Evolutionary conservation across 352 stramenopile species (phyloP).

Genomic region (Phytophthora multivora): DNA sequence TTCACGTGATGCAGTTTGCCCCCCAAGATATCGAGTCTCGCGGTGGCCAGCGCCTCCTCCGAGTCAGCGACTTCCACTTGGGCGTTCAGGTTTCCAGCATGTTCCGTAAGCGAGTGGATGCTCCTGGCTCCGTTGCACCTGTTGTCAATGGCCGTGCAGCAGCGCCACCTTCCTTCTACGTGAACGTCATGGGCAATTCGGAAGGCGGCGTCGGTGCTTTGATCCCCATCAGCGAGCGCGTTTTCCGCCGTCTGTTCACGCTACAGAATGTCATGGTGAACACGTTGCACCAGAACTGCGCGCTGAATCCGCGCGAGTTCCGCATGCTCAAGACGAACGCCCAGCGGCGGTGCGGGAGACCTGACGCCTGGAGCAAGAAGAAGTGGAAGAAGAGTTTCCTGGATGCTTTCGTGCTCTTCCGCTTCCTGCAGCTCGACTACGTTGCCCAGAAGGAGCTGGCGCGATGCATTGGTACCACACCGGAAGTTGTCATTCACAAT

Average conservation of each 20-base stretch:
- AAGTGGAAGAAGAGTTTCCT: constrained; percentile 92
- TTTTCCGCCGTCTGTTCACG: constrained; percentile 88
- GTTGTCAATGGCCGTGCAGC: constrained; percentile 21
- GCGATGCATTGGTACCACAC: constrained; percentile 87
- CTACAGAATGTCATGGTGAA: constrained; percentile 92
- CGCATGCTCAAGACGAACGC: constrained; percentile 76
- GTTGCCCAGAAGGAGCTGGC: constrained; percentile 89
- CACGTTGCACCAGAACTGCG: constrained; percentile 84
- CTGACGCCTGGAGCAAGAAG: constrained; percentile 86
- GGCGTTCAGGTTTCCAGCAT: constrained; percentile 79
- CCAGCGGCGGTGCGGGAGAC: constrained; percentile 57
- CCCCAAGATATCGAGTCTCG: constrained; percentile 86
- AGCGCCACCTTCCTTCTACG: constrained; percentile 43
- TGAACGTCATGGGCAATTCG: constrained; percentile 81
- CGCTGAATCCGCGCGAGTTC: constrained; percentile 87
- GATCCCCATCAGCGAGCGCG: constrained; percentile 76
- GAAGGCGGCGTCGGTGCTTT: constrained; percentile 80
- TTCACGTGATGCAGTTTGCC: constrained; percentile 89
- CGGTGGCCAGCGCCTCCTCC: constrained; percentile 79
- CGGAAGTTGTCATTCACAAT: constrained; percentile 89
- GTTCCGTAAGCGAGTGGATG: constrained; percentile 73
- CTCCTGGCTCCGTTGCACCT: constrained; percentile 3
- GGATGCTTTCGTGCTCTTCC: constrained; percentile 79
- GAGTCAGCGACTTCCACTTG: constrained; percentile 84
- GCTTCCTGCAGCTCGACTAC: constrained; percentile 84